Evolutionary conservation across 176 grass and related monocot genomes (phyloP), one percentile per base, ranked within the genome.

Genomic region (Rhipidocladum racemiflorum): DNA sequence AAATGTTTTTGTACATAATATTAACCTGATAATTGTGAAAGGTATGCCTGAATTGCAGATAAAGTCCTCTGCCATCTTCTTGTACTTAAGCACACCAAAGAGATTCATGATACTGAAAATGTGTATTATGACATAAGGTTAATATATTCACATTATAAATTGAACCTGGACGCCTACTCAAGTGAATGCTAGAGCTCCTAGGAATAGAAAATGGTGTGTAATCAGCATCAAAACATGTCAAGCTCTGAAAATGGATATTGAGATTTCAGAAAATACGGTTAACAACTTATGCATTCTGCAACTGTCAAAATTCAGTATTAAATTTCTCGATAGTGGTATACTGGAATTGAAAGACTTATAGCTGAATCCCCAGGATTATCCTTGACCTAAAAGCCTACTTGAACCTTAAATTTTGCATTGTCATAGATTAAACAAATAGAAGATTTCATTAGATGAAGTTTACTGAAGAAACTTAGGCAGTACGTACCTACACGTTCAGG

Each of bases 61-160:
- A 70, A 94, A 89, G 81, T 97, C 95, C 68, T 97, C 95, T 34
- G 45, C 95, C 95, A 97, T 92, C 84, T 97, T 97, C 77, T 97
- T 97, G 75, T 83, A 97, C 74, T 97, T 94, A 77, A 97, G 92
- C 74, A 97, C 95, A 71, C 95, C 95, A 76, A 97, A 97, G 43
- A 97, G 92, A 70, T 97, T 97, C 88, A 97, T 92, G 36, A 97
- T 88, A 78, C 95, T 97, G 83, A 42, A 80, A 77, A 83, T 60
- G 78, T 1, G 50, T 53, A 62, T 23, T 36, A 63, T 11, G 13
- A 51, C 16, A n/a, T 70, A 75, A 84, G 45, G 5, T 59, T 80
- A 49, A 74, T 24, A 16, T 66, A 67, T 32, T 61, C 38, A 16
- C 36, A 30, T 3, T 59, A 30, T 72, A 61, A 6, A 45, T 45